These are phyloP conservation scores for Metschnikowia dekortorum DNA, from an alignment of 805 yeast species.

Conservation along the genomic window DNA sequence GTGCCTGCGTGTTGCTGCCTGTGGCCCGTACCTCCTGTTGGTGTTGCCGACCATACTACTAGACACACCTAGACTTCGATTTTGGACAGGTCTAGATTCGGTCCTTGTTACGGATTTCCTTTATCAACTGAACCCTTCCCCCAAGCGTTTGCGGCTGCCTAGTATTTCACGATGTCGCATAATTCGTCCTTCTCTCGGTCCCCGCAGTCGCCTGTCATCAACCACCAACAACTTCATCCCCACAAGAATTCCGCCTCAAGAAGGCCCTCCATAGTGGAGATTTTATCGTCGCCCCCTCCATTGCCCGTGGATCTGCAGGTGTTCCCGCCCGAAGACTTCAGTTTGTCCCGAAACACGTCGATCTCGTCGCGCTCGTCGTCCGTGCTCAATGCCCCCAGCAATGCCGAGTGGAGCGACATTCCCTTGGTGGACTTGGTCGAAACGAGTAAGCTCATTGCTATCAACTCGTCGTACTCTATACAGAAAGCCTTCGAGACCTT, in stretches of 20 bases:
- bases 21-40: no score
- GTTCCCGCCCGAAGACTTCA: constrained; percentile 32
- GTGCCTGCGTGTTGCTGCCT: no score
- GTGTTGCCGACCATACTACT: no score
- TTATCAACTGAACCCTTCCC: background rate
- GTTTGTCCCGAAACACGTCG: constrained; percentile 35
- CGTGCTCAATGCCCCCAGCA: constrained; percentile 9
- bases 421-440: constrained; percentile 72
- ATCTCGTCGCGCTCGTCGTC: constrained; percentile 15
- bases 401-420: constrained; percentile 67
- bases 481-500: constrained; percentile 85
- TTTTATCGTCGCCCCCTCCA: constrained; percentile 74
- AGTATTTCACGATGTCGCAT: constrained; percentile 13
- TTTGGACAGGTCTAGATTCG: no score
- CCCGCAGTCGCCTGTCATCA: constrained; percentile 17
- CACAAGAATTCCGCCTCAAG: constrained; percentile 23
- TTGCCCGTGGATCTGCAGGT: constrained; percentile 33
- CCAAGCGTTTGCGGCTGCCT: no score
- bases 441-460: constrained; percentile 67
- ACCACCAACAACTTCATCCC: constrained; percentile 15
- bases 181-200: constrained; percentile 18
- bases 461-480: constrained; percentile 65
- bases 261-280: constrained; percentile 67
- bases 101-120: background rate
- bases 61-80: background rate